Conservation (phyloP, 2,329 filamentous ascomycete species). For the Massarina eburnea region DNA sequence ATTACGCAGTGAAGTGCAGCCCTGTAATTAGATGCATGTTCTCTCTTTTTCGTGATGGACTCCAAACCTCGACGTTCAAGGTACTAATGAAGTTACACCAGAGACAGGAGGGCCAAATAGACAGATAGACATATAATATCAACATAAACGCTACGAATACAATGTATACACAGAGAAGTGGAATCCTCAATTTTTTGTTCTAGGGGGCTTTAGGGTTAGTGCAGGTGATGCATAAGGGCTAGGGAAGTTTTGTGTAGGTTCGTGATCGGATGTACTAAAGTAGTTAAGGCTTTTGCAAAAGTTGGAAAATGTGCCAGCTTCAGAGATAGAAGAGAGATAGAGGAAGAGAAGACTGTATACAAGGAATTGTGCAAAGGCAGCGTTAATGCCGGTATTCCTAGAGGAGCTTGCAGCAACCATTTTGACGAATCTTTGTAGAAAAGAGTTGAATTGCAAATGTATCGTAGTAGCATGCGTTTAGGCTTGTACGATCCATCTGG, state of each 20-base stretch:
- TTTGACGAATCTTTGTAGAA: neutral
- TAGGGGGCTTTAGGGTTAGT: slow-evolving; percentile 3
- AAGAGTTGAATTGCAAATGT: neutral
- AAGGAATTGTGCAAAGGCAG: slow-evolving; percentile 1
- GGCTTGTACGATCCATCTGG: neutral
- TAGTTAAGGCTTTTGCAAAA: slow-evolving; percentile 3
- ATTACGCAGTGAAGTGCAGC: no score
- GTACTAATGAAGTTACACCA: no score
- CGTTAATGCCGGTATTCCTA: neutral
- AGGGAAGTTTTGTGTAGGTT: neutral
- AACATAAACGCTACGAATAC: no score
- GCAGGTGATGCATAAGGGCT: neutral
- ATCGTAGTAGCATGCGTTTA: neutral
- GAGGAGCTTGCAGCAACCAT: slow-evolving; percentile 2
- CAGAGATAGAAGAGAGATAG: slow-evolving; percentile 1
- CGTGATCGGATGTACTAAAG: slow-evolving; percentile 1
- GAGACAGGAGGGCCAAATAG: no score
- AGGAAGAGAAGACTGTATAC: slow-evolving; percentile 5
- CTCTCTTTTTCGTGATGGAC: no score
- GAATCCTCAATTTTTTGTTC: no score
- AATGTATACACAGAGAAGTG: no score
- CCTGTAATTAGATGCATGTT: no score
- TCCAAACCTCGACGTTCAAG: no score
- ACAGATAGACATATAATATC: no score
- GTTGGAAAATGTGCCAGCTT: slow-evolving; percentile 2